These are phyloP conservation scores for Symbiodinium natans DNA, from an alignment of 73 alveolate genomes.

Conservation along the genomic window DNA sequence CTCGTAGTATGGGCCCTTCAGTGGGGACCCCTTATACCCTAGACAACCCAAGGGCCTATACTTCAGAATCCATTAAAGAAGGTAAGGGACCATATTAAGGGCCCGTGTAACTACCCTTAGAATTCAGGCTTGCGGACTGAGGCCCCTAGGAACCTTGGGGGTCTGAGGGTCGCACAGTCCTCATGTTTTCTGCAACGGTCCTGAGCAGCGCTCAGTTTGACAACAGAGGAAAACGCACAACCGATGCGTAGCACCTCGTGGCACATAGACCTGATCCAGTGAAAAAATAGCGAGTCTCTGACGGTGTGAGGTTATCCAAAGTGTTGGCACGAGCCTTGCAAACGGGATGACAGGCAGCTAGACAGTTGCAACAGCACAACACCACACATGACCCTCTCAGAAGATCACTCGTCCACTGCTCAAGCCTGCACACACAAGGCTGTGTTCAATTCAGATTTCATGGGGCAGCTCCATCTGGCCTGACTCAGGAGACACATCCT, in stretches of 20 bases:
- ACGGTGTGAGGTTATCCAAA: slow-evolving; percentile 81
- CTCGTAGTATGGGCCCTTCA: too few species aligned
- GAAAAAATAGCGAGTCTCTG: not conserved
- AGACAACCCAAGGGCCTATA: too few species aligned
- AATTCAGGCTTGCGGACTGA: too few species aligned
- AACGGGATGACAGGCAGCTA: not conserved
- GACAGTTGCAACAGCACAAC: not conserved
- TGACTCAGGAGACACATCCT: not conserved
- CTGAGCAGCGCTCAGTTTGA: not conserved
- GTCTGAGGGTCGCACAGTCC: not conserved
- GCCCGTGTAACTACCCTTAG: too few species aligned
- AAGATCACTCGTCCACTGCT: not conserved
- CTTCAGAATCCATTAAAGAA: too few species aligned
- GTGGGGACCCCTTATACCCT: too few species aligned
- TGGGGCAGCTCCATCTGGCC: not conserved
- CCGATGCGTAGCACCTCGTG: not conserved
- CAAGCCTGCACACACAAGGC: not conserved
- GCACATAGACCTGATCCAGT: not conserved
- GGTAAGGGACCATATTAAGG: too few species aligned
- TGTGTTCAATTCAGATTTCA: not conserved
- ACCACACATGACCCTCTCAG: not conserved
- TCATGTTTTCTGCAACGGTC: not conserved
- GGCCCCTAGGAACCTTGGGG: too few species aligned
- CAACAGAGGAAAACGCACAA: too few species aligned
- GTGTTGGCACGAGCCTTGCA: slow-evolving; percentile 85